Evolutionary conservation across 129 eudicot species (phyloP), one percentile per base, ranked within the genome.

Genomic region (Mikania micrantha): DNA sequence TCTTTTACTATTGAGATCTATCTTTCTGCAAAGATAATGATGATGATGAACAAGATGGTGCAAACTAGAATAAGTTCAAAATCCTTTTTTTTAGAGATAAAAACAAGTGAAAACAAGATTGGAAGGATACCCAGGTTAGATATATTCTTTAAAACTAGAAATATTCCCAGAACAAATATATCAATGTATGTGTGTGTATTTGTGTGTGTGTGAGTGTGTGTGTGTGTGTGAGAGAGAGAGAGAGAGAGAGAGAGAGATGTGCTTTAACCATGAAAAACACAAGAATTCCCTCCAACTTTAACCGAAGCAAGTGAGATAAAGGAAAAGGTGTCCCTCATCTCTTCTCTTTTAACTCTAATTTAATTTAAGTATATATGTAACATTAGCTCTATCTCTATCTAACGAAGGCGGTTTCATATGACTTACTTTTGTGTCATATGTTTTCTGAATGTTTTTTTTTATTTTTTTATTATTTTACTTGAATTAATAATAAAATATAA

Each of bases 281-380:
- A 82, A 86, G 80, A 83, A 87, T 80, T 87, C 78, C 75, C 62
- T 79, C 80, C 45, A 50, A 80, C 88, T 83, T 87, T 87, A 81
- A 83, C 83, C 34, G 89, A 81, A 83, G 70, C 78, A 75, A 80
- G 80, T 64, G 83, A 74, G 85, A 81, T 79, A 87, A 87, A 84
- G 90, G 74, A 84, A 87, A 87, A 79, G 85, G 22, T 70, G 67
- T 73, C 52, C 64, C 70, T 34, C 77, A 19, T 73, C 60, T 62
- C 31, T 61, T 62, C 70, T 73, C 70, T 73, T 69, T 40, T 31
- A 60, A 21, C 13, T 44, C 67, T 36, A n/a, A n/a, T 32, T 69
- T 83, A 70, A 75, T 73, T 79, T 76, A 76, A 74, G 83, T 58
- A 59, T 29, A 74, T 9, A 19, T 35, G 72, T 12, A 52, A 67